phyloP scores from a whole-genome alignment of 352 stramenopile genomes.

The Peronospora farinosa region DNA sequence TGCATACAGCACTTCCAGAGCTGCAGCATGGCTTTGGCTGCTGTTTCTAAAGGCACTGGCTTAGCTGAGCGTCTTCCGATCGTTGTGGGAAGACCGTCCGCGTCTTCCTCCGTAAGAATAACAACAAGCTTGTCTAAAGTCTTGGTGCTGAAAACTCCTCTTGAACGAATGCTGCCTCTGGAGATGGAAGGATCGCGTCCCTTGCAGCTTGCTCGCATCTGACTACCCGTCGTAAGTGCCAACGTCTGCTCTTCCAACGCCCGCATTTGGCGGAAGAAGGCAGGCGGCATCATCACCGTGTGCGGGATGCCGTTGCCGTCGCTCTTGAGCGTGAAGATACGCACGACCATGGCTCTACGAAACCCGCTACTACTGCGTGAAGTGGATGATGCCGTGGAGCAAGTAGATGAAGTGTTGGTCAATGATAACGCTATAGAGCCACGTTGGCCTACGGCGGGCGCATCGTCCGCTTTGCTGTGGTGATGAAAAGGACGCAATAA shows the following conservation, averaged over 20 bases:
- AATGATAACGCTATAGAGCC: constrained; percentile 17
- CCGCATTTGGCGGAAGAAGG: constrained; percentile 33
- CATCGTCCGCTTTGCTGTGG: constrained; percentile 11
- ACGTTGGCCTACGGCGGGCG: constrained; percentile 11
- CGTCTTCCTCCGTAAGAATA: constrained; percentile 35
- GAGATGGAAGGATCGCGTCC: constrained; percentile 7
- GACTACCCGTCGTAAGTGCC: constrained; percentile 15
- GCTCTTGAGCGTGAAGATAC: constrained; percentile 23
- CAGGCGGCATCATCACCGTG: constrained; percentile 29
- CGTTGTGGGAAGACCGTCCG: constrained; percentile 23
- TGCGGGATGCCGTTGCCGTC: constrained; percentile 12
- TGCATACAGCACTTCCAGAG: constrained; percentile 55
- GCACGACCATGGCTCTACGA: constrained; percentile 1
- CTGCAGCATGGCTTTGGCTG: constrained; percentile 39
- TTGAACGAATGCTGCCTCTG: constrained; percentile 13
- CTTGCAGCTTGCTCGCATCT: constrained; percentile 21
- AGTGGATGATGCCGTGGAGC: constrained; percentile 26
- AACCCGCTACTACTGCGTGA: constrained; percentile 19
- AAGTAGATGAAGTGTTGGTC: constrained; percentile 24
- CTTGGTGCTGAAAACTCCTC: constrained; percentile 28
- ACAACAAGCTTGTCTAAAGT: constrained; percentile 30
- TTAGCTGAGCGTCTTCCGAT: constrained; percentile 29
- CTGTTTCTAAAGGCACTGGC: constrained; percentile 30
- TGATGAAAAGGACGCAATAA: constrained; percentile 40
- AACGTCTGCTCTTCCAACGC: constrained; percentile 28